Evolutionary conservation across 2,329 filamentous ascomycete species (phyloP).

Genomic region (Ceratocystis alfenasii): DNA sequence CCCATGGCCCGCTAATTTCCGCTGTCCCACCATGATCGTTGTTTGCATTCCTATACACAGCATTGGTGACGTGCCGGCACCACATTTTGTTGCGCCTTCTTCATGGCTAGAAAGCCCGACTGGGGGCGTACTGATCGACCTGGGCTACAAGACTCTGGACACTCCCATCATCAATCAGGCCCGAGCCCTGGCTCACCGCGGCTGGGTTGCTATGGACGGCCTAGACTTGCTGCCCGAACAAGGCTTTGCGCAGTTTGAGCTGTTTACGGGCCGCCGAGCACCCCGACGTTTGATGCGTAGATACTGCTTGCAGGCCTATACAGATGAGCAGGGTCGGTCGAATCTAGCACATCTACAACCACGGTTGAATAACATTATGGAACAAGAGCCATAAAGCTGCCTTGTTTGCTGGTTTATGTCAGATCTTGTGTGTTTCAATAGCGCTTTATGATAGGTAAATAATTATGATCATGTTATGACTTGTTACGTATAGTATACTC

Average conservation of each 20-base stretch:
- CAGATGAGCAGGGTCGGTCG: slow-evolving; percentile 33
- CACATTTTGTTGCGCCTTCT: slow-evolving; percentile 56
- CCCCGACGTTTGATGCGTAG: slow-evolving; percentile 55
- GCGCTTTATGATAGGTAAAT: neutral
- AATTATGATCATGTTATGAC: slow-evolving; percentile 10
- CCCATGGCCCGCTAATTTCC: slow-evolving; percentile 52
- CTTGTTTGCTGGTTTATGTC: neutral
- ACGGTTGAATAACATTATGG: slow-evolving; percentile 32
- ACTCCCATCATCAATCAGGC: slow-evolving; percentile 61
- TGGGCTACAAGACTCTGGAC: slow-evolving; percentile 61
- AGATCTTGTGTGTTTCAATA: neutral
- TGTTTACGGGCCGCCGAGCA: slow-evolving; percentile 53
- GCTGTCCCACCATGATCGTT: slow-evolving; percentile 59
- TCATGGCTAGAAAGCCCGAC: slow-evolving; percentile 61
- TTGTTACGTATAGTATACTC: neutral
- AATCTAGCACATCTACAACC: slow-evolving; percentile 34
- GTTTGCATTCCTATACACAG: slow-evolving; percentile 64
- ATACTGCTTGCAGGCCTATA: slow-evolving; percentile 43
- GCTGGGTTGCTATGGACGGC: slow-evolving; percentile 67
- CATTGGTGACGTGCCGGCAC: slow-evolving; percentile 50
- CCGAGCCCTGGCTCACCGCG: slow-evolving; percentile 43
- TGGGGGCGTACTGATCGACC: slow-evolving; percentile 63
- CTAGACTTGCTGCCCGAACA: slow-evolving; percentile 67
- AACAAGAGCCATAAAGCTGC: slow-evolving; percentile 31
- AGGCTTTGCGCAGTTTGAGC: slow-evolving; percentile 68